Percentiles rank a stretch among this genome's conserved stretches.
Conservation (phyloP, 352 stramenopile species). For the Pythium brassicae region DNA sequence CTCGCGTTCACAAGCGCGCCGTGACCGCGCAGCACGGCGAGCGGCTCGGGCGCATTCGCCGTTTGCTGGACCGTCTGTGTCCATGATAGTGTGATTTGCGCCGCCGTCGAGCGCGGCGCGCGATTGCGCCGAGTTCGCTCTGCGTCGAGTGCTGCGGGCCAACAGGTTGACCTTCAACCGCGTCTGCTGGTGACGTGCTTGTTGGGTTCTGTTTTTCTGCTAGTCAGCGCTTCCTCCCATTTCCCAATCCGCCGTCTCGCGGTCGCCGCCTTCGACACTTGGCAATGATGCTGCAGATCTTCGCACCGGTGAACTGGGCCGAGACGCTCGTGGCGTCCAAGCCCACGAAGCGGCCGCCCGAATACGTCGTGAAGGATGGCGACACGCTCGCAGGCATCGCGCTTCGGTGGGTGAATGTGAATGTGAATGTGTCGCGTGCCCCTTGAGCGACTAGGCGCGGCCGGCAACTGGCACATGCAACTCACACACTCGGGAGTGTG, state of each 20-base stretch:
- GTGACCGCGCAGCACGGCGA: slow-evolving; percentile 69
- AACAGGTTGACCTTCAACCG: too few relatives aligned
- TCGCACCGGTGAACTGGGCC: slow-evolving; percentile 31
- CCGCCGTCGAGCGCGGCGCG: too few relatives aligned
- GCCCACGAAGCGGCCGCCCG: slow-evolving; percentile 12
- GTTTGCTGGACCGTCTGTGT: too few relatives aligned
- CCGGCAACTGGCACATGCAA: background rate
- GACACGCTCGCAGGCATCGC: slow-evolving; percentile 45
- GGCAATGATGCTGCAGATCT: slow-evolving; percentile 29
- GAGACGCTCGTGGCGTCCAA: slow-evolving; percentile 13
- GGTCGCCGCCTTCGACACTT: background rate
- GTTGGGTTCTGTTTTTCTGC: too few relatives aligned
- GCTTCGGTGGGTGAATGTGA: slow-evolving; percentile 16
- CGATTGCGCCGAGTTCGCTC: too few relatives aligned
- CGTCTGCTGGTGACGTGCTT: background rate
- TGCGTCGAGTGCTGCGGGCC: too few relatives aligned
- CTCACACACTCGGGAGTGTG: too few relatives aligned
- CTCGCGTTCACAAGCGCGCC: slow-evolving; percentile 52
- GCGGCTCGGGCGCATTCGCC: slow-evolving; percentile 27
- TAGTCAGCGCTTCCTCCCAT: too few relatives aligned
- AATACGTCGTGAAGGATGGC: slow-evolving; percentile 34
- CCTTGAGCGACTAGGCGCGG: too few relatives aligned
- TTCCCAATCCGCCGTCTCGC: background rate
- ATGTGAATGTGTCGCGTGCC: background rate
- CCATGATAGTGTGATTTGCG: too few relatives aligned